Evolutionary conservation across 75 land plant genomes (phyloP).

Genomic region (Pseudotsuga menziesii): DNA sequence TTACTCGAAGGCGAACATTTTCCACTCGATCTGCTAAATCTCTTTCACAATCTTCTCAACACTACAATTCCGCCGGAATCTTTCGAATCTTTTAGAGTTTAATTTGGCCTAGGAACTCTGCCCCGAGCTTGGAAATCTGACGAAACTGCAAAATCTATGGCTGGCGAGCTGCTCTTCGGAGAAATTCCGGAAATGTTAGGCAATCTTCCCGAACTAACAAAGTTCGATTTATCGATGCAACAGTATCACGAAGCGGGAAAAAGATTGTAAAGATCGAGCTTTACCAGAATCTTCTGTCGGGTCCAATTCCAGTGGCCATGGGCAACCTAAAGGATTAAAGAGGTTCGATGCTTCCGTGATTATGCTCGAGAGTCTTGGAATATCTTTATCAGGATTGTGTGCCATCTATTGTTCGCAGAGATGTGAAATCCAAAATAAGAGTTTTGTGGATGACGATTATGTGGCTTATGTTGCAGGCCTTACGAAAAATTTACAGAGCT

Average conservation of each 20-base stretch:
- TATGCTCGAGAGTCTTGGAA: conserved; percentile 28
- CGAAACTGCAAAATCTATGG: conserved; percentile 44
- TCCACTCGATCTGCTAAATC: conserved; percentile 9
- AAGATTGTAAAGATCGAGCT: conserved; percentile 67
- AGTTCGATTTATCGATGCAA: conserved; percentile 45
- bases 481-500: background rate
- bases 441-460: too few relatives aligned
- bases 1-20: conserved; percentile 11
- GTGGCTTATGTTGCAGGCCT: too few relatives aligned
- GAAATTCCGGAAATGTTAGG: conserved; percentile 51
- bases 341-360: conserved; percentile 62
- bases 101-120: conserved; percentile 47
- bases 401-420: too few relatives aligned
- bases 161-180: conserved; percentile 45
- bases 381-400: too few relatives aligned
- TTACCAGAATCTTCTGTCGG: conserved; percentile 62
- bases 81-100: conserved; percentile 41
- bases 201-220: conserved; percentile 23
- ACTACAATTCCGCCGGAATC: conserved; percentile 38
- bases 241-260: conserved; percentile 28
- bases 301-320: conserved; percentile 50
- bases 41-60: conserved; percentile 29
- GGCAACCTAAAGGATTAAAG: conserved; percentile 34
- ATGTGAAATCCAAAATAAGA: too few relatives aligned
- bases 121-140: conserved; percentile 61